Evolutionary conservation across 208 protist genomes (phyloP), one percentile per base, ranked within the genome.

Genomic region (Hexamita inflata): DNA sequence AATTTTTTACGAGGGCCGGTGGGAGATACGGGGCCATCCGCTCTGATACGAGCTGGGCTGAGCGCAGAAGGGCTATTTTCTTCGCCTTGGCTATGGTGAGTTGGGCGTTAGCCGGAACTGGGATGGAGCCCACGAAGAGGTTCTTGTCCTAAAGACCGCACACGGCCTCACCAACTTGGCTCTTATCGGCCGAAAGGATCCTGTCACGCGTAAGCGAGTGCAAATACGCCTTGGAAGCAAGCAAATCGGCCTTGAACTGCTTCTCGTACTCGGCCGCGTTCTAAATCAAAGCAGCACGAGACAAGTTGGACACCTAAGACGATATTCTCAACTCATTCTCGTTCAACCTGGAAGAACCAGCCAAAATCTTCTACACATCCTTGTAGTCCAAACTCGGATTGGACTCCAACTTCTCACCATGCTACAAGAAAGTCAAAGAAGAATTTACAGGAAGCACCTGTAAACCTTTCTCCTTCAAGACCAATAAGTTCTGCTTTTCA

Each of bases 321-420:
- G 60, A 66, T 40, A 66, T 66, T 30, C 60, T n/a, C 13, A 66
- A 66, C 15, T 15, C 34, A 40, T n/a, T 66, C 60, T 66, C 60
- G 15, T 15, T 24, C 15, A 66, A 15, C 15, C 60, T 15, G 15
- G 26, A 13, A 34, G 60, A 38, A 15, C 24, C 26, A 38, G 13
- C 24, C 30, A 66, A 38, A 13, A 66, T 15, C 60, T 66, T 66
- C 24, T 66, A 38, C 15, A 66, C 60, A 38, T 66, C 60, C 13
- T 38, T 34, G 15, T 38, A 38, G 15, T 13, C 15, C 15, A 19
- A n/a, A 15, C 34, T 30, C 30, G 26, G 60, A 40, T n/a, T 13
- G 34, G 15, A 13, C 30, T 66, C 24, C 26, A 38, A 15, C 24
- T 38, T 19, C 30, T 66, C 60, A 15, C 15, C 13, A 66, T n/a